Evolutionary conservation across 148 eudicot species (phyloP).

Genomic region (Linanthus parryae): DNA sequence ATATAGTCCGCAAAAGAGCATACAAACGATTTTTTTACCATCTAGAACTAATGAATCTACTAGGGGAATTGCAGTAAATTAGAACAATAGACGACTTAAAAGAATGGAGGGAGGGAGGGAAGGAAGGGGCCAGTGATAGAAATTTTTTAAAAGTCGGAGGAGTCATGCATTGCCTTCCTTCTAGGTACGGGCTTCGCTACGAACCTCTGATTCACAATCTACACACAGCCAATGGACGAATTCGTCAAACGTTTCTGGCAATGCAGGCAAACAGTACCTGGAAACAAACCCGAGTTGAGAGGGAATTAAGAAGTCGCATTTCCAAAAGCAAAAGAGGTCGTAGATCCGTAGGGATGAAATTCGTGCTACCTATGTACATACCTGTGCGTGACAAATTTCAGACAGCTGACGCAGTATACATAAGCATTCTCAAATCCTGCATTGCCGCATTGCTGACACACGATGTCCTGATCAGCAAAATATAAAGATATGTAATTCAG

Average conservation of each 20-base stretch:
- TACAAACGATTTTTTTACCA: no score
- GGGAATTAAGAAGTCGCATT: not conserved
- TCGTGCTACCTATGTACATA: slow-evolving; percentile 12
- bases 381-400: slow-evolving; percentile 49
- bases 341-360: not conserved
- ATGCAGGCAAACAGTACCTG: slow-evolving; percentile 50
- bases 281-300: slow-evolving; percentile 1
- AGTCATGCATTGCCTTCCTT: no score
- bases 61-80: no score
- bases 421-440: slow-evolving; percentile 38
- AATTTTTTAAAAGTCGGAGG: no score
- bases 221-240: slow-evolving; percentile 52
- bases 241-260: slow-evolving; percentile 35
- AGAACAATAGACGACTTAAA: no score
- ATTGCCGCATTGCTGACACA: slow-evolving; percentile 60
- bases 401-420: slow-evolving; percentile 51
- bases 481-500: not conserved
- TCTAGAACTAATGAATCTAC: no score
- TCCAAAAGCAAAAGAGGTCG: not conserved
- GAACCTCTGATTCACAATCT: no score
- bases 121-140: no score
- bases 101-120: no score
- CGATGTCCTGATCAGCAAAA: slow-evolving; percentile 21
- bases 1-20: no score
- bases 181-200: no score